These are phyloP conservation scores for Auriscalpium vulgare DNA, from an alignment of 768 basidiomycete genomes.

Conservation along the genomic window DNA sequence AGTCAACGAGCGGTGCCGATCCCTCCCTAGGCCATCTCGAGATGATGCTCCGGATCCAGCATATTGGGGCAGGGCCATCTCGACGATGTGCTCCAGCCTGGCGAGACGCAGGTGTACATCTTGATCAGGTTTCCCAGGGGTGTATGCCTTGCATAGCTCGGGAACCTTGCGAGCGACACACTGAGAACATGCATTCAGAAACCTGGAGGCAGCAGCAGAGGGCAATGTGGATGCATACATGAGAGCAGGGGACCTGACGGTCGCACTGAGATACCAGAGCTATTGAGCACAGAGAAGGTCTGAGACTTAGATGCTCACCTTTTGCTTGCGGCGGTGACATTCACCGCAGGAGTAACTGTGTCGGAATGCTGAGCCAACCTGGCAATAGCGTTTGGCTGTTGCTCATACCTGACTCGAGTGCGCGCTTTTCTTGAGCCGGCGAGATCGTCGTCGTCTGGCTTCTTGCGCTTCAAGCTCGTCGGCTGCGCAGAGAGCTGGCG, in stretches of 20 bases:
- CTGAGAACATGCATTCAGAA: constrained; percentile 27
- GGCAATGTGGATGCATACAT: constrained; percentile 39
- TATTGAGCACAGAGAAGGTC: constrained; percentile 11
- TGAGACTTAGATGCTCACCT: constrained; percentile 35
- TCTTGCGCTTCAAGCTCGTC: constrained; percentile 48
- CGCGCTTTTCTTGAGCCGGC: constrained; percentile 53
- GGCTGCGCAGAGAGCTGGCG: constrained; percentile 11
- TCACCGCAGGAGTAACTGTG: constrained; percentile 78
- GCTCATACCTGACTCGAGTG: constrained; percentile 64
- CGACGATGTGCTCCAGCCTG: constrained; percentile 75
- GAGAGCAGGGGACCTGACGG: constrained; percentile 76
- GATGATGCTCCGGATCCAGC: constrained; percentile 35
- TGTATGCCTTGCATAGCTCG: constrained; percentile 82
- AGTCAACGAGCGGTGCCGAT: constrained; percentile 41
- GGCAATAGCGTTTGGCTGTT: background rate
- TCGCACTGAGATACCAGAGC: constrained; percentile 51
- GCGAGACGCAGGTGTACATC: constrained; percentile 68
- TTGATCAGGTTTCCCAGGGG: constrained; percentile 79
- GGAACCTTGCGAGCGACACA: constrained; percentile 83
- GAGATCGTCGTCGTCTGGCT: constrained; percentile 42
- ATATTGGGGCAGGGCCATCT: constrained; percentile 71
- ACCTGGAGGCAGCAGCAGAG: constrained; percentile 7
- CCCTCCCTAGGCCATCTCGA: constrained; percentile 6
- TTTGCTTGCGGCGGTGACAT: constrained; percentile 85
- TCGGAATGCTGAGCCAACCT: background rate